Base-by-base conservation (phyloP, 2,329 filamentous ascomycete species). In the Dactylellina cionopaga region DNA sequence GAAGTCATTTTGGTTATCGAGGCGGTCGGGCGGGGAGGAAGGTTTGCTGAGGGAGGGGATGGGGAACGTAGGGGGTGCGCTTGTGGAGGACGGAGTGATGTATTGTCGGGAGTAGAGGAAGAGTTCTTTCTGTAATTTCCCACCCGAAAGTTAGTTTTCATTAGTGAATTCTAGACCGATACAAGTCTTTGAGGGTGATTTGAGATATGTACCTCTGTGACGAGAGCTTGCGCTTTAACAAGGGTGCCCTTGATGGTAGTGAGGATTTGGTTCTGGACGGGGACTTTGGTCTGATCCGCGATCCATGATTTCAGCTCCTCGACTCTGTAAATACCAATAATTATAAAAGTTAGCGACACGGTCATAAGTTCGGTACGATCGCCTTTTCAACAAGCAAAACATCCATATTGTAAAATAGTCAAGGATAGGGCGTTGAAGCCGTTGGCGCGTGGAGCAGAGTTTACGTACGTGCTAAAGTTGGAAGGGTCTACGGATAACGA, bases 41-140 rank as follows among this genome's bases (percentile, higher is more conserved):
- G 92, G 88, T 65, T 84, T 83, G 74, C 89, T 87, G 43, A 86
- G 81, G 59, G 84, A 83, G 5, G 85, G 83, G 81, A 90, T 75
- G 82, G 84, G 69, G 83, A 83, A 33, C 85, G 86, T 31, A 83
- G 78, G 46, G 85, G 83, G 72, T 5, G 84, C 77, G 55, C 85
- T 83, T 51, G 84, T 81, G 54, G 79, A 77, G 78, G 82, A 78
- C 74, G 87, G 80, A 75, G 89, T 85, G 75, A 90, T 88, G 77
- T 90, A 87, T 76, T 89, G 88, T 74, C 92, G 90, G 80, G 97
- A 92, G 81, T 96, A 99, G 56, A 98, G 87, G 79, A 91, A 98
- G 65, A 99, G 88, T 80, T 98, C 92, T 76, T 88, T 91, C 90
- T 96, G 76, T 25, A 54, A 47, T 22, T 17, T 3, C 10, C 24